A percentile compares a stretch with the other conserved stretches of the same genome.
These are phyloP conservation scores for Pseudoscleropodium purum DNA, from an alignment of 225 moss, liverwort and hornwort species.

Conservation along the genomic window DNA sequence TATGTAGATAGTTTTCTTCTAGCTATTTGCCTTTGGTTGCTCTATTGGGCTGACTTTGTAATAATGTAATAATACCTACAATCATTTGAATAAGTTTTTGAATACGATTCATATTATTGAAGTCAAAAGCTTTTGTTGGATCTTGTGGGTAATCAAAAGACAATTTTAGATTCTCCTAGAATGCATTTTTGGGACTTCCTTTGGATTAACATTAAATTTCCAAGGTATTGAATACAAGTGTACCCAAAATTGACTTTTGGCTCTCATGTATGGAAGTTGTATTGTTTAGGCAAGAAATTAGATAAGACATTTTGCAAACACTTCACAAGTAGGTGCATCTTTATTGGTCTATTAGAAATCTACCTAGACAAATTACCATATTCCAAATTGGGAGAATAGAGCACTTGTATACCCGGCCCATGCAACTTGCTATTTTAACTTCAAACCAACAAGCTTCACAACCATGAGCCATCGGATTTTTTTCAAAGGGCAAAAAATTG, in stretches of 20 bases:
- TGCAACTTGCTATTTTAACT: background rate
- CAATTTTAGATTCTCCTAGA: background rate
- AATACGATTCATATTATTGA: background rate
- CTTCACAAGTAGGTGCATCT: background rate
- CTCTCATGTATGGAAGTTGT: background rate
- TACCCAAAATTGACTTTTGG: background rate
- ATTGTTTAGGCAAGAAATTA: background rate
- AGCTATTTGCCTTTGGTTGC: background rate
- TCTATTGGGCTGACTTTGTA: background rate
- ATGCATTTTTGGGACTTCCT: background rate
- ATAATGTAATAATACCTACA: background rate
- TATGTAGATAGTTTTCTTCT: background rate
- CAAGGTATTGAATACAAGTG: background rate
- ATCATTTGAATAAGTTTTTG: background rate
- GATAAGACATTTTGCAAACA: background rate
- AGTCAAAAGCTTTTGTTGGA: background rate
- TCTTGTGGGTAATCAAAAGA: background rate
- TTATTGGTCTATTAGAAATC: background rate
- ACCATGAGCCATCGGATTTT: background rate
- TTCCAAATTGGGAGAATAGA: background rate
- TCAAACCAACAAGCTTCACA: background rate
- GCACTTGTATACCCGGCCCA: rapidly evolving
- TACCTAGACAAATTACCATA: background rate
- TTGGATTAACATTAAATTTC: background rate
- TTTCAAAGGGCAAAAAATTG: background rate